Percentiles rank a stretch among this genome's conserved stretches.
phyloP scores from a whole-genome alignment of 2,329 filamentous ascomycete species.

The Ceratocystis huliohia region DNA sequence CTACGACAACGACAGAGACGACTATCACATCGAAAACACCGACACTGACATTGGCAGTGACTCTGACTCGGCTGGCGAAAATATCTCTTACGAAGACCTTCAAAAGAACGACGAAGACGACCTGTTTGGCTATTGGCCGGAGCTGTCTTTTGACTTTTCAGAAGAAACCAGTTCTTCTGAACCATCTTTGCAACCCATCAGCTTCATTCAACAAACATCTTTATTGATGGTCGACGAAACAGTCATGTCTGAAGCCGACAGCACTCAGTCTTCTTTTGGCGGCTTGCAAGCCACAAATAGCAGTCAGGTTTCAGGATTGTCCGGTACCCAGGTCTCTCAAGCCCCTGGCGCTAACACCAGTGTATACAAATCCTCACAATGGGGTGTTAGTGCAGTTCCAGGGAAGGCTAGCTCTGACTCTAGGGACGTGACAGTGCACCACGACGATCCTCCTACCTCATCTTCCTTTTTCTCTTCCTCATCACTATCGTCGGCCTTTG shows the following conservation, averaged over 20 bases:
- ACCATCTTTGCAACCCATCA: slow-evolving; percentile 18
- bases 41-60: too few relatives aligned
- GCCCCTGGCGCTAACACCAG: slow-evolving; percentile 9
- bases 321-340: slow-evolving; percentile 12
- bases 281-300: background rate
- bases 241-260: slow-evolving; percentile 13
- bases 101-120: slow-evolving; percentile 5
- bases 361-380: slow-evolving; percentile 8
- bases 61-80: background rate
- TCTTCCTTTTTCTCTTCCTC: slow-evolving; percentile 15
- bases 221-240: slow-evolving; percentile 18
- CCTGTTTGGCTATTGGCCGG: background rate
- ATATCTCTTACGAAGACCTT: background rate
- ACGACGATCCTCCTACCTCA: slow-evolving; percentile 18
- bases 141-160: slow-evolving; percentile 19
- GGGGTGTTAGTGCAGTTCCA: slow-evolving; percentile 9
- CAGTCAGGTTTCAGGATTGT: slow-evolving; percentile 17
- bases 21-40: slow-evolving; percentile 1
- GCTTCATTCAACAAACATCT: slow-evolving; percentile 17
- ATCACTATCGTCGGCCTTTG: background rate
- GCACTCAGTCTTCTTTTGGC: slow-evolving; percentile 12
- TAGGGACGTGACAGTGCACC: slow-evolving; percentile 1
- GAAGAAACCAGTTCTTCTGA: slow-evolving; percentile 18
- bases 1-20: background rate
- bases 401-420: slow-evolving; percentile 14